Evolutionary conservation across 129 eudicot species (phyloP).

Genomic region (Silybum marianum): DNA sequence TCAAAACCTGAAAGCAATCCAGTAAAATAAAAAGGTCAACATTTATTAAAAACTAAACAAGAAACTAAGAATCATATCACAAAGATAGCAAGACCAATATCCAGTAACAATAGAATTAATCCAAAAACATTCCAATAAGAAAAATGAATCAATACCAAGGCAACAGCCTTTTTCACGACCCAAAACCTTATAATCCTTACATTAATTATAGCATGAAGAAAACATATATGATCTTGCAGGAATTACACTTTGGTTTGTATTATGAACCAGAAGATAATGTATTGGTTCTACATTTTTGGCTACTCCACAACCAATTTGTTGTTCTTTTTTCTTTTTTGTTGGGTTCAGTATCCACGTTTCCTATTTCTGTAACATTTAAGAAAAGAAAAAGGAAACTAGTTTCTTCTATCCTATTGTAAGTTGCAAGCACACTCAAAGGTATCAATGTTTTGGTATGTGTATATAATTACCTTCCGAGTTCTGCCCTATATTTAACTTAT

Average conservation of each 20-base stretch:
- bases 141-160: background rate
- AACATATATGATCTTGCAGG: background rate
- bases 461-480: background rate
- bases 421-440: background rate
- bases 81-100: background rate
- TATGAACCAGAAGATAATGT: background rate
- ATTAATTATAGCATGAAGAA: background rate
- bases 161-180: background rate
- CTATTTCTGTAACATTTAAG: background rate
- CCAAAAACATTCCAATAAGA: background rate
- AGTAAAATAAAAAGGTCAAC: constrained; percentile 2
- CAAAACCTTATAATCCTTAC: background rate
- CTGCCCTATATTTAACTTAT: background rate
- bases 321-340: background rate
- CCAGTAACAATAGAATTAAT: background rate
- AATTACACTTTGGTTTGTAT: background rate
- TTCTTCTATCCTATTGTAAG: background rate
- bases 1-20: constrained; percentile 44
- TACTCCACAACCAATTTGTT: background rate
- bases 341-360: background rate
- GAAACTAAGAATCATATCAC: background rate
- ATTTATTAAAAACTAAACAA: constrained; percentile 6
- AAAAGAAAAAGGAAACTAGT: background rate
- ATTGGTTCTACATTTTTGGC: background rate
- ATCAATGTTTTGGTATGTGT: background rate